phyloP scores from a whole-genome alignment of 768 basidiomycete genomes.

The Pholiota molesta region DNA sequence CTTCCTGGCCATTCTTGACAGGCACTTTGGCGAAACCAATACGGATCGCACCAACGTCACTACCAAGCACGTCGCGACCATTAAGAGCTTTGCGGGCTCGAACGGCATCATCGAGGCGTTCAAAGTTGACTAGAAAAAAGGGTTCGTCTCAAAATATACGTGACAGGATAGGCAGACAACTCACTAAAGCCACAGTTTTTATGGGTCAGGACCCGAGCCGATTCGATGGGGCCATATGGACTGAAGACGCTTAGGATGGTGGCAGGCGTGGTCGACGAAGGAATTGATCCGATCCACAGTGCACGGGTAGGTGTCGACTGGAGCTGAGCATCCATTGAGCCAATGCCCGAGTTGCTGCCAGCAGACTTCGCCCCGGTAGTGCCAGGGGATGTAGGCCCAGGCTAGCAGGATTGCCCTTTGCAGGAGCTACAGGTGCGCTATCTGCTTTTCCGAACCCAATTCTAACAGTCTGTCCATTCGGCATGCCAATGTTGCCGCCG shows the following conservation, averaged over 20 bases:
- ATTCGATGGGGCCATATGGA: conserved; percentile 97
- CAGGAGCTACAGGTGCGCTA: conserved; percentile 90
- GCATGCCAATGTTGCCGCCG: conserved; percentile 92
- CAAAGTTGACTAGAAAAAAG: conserved; percentile 80
- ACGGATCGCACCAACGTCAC: conserved; percentile 94
- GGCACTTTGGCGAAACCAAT: conserved; percentile 98
- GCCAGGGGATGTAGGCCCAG: conserved; percentile 68
- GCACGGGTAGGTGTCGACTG: conserved; percentile 94
- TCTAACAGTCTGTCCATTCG: conserved; percentile 93
- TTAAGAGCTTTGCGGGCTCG: conserved; percentile 94
- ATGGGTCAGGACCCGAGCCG: conserved; percentile 92
- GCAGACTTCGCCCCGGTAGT: conserved; percentile 44
- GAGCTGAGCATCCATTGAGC: conserved; percentile 80
- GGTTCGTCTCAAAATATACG: conserved; percentile 9
- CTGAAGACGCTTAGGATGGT: conserved; percentile 96
- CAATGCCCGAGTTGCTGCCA: conserved; percentile 54
- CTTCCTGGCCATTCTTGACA: conserved; percentile 81
- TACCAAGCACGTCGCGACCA: conserved; percentile 93
- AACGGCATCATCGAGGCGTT: conserved; percentile 95
- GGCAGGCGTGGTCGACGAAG: conserved; percentile 91
- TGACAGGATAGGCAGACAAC: conserved; percentile 31
- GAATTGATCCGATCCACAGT: conserved; percentile 97
- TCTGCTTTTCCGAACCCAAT: conserved; percentile 99
- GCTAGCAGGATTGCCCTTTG: conserved; percentile 73
- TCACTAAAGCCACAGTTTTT: conserved; percentile 94